Evolutionary conservation across 75 land plant species (phyloP), one percentile per base, ranked within the genome.

Genomic region (Picea sitchensis): DNA sequence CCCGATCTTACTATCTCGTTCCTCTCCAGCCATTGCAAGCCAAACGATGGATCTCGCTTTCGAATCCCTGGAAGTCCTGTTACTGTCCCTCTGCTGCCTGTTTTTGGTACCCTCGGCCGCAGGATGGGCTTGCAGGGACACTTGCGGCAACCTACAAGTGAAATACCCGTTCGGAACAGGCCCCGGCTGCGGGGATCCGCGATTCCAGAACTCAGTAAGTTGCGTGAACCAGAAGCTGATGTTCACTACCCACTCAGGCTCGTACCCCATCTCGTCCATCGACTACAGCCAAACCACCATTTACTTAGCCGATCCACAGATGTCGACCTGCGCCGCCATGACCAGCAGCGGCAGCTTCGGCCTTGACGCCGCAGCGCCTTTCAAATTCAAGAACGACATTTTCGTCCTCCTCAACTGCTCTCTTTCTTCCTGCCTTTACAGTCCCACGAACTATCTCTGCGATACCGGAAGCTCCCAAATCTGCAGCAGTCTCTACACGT

Each of bases 351-450:
- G 44, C 31, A 41, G 58, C 32, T 76, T 81, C 59, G 82, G 82
- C 17, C 82, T 81, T 47, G 78, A 77, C 18, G 20, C 59, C 31
- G 61, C 73, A 5, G 82, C 82, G 15, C 82, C 82, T 4, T 81
- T 81, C 54, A 38, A 59, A 36, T 20, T 81, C 78, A 23, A 75
- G 13, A 58, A 11, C 58, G 64, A 75, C 68, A 58, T 58, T 11
- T 81, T 81, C 21, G 68, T 81, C 36, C 82, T 81, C 67, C 82
- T 81, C 32, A 30, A 61, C 54, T 81, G 82, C 61, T 74, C 77
- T 31, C 4, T 41, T 6, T 38, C 79, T 0, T 56, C 79, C 15
- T 76, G 65, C 5, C 20, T 76, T 2, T 58, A 30, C 36, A n/a
- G 12, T 23, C 15, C 51, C 12, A n/a, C 38, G 8, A 74, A 36